Percentiles rank a stretch among this genome's conserved stretches.
These are phyloP conservation scores for Austroboletus festivus DNA, from an alignment of 768 basidiomycete species.

Conservation along the genomic window DNA sequence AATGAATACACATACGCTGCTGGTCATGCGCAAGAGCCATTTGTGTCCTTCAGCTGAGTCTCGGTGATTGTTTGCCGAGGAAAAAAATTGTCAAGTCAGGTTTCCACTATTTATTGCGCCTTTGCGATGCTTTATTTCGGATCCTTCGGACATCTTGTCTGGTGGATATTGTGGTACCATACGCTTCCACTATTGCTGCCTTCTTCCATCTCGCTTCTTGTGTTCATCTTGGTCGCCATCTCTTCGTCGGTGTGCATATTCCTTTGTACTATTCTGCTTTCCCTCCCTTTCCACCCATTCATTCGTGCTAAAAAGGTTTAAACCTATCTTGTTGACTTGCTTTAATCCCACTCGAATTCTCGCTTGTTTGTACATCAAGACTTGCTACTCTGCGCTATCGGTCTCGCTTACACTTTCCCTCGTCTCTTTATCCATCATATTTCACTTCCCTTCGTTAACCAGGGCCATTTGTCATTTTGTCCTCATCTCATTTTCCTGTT, in stretches of 20 bases:
- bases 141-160: constrained; percentile 4
- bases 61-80: neutral
- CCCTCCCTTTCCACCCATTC: neutral
- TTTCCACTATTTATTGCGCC: constrained; percentile 1
- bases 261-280: constrained; percentile 11
- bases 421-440: constrained; percentile 17
- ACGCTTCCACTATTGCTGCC: constrained; percentile 4
- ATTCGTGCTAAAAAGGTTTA: neutral
- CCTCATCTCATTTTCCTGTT: neutral
- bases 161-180: constrained; percentile 8
- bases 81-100: constrained; percentile 2
- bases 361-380: constrained; percentile 9
- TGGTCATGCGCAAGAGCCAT: constrained; percentile 25
- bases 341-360: neutral
- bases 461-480: neutral
- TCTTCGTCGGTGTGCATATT: constrained; percentile 6
- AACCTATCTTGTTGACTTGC: too few relatives aligned
- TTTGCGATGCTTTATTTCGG: neutral
- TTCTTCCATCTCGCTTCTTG: constrained; percentile 11
- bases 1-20: constrained; percentile 23
- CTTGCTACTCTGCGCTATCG: constrained; percentile 13
- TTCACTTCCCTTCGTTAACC: neutral
- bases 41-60: constrained; percentile 16
- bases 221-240: constrained; percentile 8
- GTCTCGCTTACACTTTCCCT: constrained; percentile 3